Conservation (phyloP, 352 stramenopile genomes). For the Phytophthora pisi region DNA sequence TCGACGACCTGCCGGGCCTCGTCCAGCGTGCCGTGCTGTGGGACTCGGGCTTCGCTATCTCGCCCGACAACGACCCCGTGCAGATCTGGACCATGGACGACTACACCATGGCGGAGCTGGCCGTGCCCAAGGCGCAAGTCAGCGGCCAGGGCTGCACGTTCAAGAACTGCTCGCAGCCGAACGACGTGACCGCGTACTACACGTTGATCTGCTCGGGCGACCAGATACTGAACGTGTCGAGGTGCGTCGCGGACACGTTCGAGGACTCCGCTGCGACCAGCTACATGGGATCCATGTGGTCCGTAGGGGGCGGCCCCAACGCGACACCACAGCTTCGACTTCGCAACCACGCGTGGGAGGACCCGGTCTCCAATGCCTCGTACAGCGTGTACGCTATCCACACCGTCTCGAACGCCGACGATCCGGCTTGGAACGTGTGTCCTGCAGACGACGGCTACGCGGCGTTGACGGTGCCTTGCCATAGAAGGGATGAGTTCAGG, state of each 20-base stretch:
- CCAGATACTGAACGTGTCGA: conserved; percentile 41
- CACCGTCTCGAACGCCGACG: conserved; percentile 17
- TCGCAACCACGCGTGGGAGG: conserved; percentile 28
- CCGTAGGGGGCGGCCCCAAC: conserved; percentile 23
- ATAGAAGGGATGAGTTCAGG: conserved; percentile 25
- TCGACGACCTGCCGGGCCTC: conserved; percentile 26
- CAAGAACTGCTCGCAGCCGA: conserved; percentile 34
- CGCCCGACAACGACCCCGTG: conserved; percentile 18
- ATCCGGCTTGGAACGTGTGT: conserved; percentile 27
- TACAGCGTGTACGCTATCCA: conserved; percentile 38
- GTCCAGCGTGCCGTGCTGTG: conserved; percentile 46
- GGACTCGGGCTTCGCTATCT: conserved; percentile 40
- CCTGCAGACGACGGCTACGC: conserved; percentile 15
- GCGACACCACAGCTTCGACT: conserved; percentile 27
- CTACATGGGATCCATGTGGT: conserved; percentile 37
- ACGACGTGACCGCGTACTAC: conserved; percentile 21
- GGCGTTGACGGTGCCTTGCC: conserved; percentile 27
- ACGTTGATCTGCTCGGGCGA: conserved; percentile 38
- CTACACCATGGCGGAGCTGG: conserved; percentile 35
- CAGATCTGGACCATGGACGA: conserved; percentile 28
- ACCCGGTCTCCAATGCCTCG: conserved; percentile 17
- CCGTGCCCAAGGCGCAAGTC: conserved; percentile 23
- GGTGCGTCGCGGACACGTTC: conserved; percentile 41
- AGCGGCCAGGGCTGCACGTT: conserved; percentile 18
- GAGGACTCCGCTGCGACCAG: conserved; percentile 11